Percentiles rank a stretch among this genome's conserved stretches.
These are phyloP conservation scores for Euphorbia peplus DNA, from an alignment of 345 rosid genomes.

Conservation along the genomic window DNA sequence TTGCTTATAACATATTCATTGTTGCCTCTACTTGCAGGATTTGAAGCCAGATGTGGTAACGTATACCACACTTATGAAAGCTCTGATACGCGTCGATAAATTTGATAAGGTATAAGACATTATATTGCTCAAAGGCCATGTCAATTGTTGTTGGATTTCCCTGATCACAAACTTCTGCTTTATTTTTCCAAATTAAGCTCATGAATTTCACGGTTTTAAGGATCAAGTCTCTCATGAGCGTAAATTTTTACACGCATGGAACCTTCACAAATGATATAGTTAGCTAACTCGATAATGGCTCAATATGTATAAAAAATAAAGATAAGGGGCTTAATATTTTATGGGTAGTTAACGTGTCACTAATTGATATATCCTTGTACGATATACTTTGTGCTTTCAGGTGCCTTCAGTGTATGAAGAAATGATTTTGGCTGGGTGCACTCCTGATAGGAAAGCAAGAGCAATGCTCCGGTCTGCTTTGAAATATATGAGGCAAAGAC, in stretches of 20 bases:
- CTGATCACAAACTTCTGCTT: no score
- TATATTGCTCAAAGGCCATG: no score
- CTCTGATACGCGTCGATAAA: constrained; percentile 84
- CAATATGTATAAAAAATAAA: no score
- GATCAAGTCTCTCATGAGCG: no score
- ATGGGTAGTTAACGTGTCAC: no score
- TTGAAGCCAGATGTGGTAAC: constrained; percentile 94
- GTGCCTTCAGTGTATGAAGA: constrained; percentile 90
- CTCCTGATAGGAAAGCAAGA: constrained; percentile 89
- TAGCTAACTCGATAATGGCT: no score
- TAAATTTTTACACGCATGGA: no score
- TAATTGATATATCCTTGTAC: neutral
- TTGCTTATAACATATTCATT: constrained; percentile 21
- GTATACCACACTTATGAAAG: constrained; percentile 90
- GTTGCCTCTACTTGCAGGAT: constrained; percentile 49
- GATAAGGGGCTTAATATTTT: no score
- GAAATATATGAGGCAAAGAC: constrained; percentile 76
- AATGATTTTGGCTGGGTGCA: constrained; percentile 83
- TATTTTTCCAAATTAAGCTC: no score
- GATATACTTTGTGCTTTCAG: constrained; percentile 37
- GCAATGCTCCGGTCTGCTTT: constrained; percentile 94
- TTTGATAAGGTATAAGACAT: constrained; percentile 56
- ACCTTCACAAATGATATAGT: no score
- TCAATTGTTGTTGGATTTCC: no score
- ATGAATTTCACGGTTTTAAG: no score